phyloP scores from a whole-genome alignment of 2,329 filamentous ascomycete species.

The Fusarium torulosum region DNA sequence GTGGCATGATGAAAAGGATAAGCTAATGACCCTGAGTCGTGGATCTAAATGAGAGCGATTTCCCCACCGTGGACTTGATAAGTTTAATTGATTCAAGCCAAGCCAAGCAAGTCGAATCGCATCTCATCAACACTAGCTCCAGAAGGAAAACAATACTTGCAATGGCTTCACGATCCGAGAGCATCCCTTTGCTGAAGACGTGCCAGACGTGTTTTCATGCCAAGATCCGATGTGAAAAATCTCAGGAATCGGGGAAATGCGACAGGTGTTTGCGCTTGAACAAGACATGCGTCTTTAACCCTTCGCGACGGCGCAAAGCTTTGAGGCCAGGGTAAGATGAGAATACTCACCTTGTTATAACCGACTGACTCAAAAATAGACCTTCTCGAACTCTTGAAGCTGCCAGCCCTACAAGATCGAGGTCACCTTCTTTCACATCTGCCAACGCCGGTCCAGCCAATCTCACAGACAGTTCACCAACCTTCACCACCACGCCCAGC shows the following conservation, averaged over 20 bases:
- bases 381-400: slow-evolving; percentile 30
- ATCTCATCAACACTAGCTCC: background rate
- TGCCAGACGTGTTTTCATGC: slow-evolving; percentile 54
- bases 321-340: slow-evolving; percentile 32
- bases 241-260: slow-evolving; percentile 51
- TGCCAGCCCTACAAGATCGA: slow-evolving; percentile 22
- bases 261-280: slow-evolving; percentile 51
- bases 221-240: slow-evolving; percentile 53
- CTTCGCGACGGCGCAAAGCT: slow-evolving; percentile 47
- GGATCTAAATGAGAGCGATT: slow-evolving; percentile 21
- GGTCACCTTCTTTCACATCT: slow-evolving; percentile 33
- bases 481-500: slow-evolving; percentile 7
- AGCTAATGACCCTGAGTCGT: background rate
- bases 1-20: slow-evolving; percentile 7
- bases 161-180: slow-evolving; percentile 33
- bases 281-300: slow-evolving; percentile 52
- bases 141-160: background rate
- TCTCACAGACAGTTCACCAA: slow-evolving; percentile 10
- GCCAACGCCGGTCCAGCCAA: slow-evolving; percentile 19
- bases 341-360: background rate
- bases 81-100: slow-evolving; percentile 11
- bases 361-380: slow-evolving; percentile 5
- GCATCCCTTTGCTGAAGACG: slow-evolving; percentile 46
- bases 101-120: background rate
- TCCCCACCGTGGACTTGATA: slow-evolving; percentile 13